These are phyloP conservation scores for Beauveria sp. DNA, from an alignment of 2,329 filamentous ascomycete species.

Conservation along the genomic window DNA sequence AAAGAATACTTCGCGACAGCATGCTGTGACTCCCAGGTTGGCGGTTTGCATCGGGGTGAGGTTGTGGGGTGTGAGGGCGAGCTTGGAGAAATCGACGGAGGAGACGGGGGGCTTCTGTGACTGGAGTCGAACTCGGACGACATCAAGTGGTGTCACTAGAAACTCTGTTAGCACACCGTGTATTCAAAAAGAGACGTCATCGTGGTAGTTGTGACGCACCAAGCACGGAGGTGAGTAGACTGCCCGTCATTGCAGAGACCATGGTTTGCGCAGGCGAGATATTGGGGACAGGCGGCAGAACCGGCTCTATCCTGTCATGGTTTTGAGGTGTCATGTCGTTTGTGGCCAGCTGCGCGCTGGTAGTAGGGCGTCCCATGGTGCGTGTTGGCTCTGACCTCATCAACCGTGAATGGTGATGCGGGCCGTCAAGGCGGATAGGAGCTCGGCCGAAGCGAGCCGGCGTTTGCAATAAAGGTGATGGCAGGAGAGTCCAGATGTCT, in stretches of 20 bases:
- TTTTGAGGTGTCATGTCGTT: constrained; percentile 17
- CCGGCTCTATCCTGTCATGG: constrained; percentile 22
- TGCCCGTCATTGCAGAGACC: constrained; percentile 87
- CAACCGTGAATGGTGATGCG: constrained; percentile 5
- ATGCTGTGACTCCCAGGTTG: constrained; percentile 85
- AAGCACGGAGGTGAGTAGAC: constrained; percentile 79
- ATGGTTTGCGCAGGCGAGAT: constrained; percentile 87
- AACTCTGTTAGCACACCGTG: background rate
- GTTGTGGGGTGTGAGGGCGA: constrained; percentile 49
- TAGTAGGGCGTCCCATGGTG: constrained; percentile 3
- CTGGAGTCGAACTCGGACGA: constrained; percentile 90
- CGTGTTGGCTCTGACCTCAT: background rate
- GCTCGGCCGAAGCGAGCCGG: constrained; percentile 8
- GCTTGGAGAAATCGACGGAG: constrained; percentile 45
- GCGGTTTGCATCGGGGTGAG: constrained; percentile 63
- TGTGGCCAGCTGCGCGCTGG: background rate
- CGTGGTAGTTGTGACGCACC: constrained; percentile 47
- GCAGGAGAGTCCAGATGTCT: background rate
- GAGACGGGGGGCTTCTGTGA: constrained; percentile 57
- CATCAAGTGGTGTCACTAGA: constrained; percentile 87
- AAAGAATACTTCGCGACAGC: constrained; percentile 96
- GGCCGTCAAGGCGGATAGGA: constrained; percentile 6
- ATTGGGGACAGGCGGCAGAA: constrained; percentile 37
- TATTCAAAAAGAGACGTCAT: background rate
- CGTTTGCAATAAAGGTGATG: background rate